A percentile compares a stretch with the other conserved stretches of the same genome.
Conservation (phyloP, 768 basidiomycete genomes). For the Xerocomellus intermedius region DNA sequence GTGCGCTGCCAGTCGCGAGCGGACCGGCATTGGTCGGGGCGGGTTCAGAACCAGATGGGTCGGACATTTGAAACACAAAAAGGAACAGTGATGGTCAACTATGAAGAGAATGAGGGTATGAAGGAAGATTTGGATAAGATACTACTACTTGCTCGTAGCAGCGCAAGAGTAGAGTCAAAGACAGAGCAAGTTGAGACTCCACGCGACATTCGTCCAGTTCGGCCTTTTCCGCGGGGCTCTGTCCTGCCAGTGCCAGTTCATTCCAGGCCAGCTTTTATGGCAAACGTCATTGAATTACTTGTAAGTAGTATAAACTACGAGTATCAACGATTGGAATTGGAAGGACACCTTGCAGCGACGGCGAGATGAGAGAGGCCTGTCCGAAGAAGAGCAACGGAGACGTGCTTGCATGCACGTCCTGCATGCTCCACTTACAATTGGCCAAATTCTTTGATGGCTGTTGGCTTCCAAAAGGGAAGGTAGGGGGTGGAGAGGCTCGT, state of each 20-base stretch:
- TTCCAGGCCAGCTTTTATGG: too few species aligned
- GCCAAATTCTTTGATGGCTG: too few species aligned
- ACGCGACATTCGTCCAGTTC: conserved; percentile 16
- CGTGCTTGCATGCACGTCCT: too few species aligned
- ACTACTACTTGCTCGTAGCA: conserved; percentile 10
- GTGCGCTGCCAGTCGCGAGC: conserved; percentile 3
- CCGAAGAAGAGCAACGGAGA: too few species aligned
- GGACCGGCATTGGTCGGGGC: conserved; percentile 2
- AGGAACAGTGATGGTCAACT: conserved; percentile 6
- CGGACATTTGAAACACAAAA: conserved; percentile 14
- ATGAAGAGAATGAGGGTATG: conserved; percentile 1
- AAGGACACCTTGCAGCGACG: background rate
- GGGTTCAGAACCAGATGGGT: conserved; percentile 3
- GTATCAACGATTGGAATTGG: background rate
- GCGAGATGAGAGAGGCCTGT: background rate
- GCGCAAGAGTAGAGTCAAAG: conserved; percentile 2
- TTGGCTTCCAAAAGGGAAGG: too few species aligned
- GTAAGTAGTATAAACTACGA: background rate
- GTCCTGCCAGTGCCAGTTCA: too few species aligned
- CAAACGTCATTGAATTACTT: background rate
- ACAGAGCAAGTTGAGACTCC: conserved; percentile 1
- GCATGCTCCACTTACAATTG: too few species aligned
- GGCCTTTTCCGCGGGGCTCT: conserved; percentile 17
- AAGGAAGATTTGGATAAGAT: conserved; percentile 17
- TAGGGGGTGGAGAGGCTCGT: too few species aligned